Evolutionary conservation across 306 rosid genomes (phyloP).

Genomic region (Corylus avellana): DNA sequence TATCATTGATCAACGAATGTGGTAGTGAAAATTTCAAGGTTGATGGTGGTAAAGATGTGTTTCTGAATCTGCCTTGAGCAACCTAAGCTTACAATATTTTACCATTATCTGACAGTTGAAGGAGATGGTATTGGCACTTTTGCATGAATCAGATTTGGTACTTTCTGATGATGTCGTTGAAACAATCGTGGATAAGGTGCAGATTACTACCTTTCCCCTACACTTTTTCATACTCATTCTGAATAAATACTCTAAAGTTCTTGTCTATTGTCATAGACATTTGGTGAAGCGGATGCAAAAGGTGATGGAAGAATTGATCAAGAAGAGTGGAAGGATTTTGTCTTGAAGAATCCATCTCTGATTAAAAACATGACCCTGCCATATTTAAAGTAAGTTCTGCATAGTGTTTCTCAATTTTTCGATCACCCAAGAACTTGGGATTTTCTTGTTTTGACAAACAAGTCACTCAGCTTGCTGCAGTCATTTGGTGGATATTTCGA

Average conservation of each 20-base stretch:
- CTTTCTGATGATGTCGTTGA: slow-evolving; percentile 79
- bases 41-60: background rate
- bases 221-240: slow-evolving; percentile 10
- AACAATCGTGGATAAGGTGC: slow-evolving; percentile 81
- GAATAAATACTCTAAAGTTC: slow-evolving; percentile 11
- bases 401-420: slow-evolving; percentile 10
- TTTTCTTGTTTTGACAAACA: background rate
- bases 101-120: slow-evolving; percentile 56
- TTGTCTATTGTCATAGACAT: slow-evolving; percentile 52
- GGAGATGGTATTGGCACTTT: slow-evolving; percentile 86
- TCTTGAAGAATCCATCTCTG: slow-evolving; percentile 67
- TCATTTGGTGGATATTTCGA: background rate
- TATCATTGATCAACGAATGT: background rate
- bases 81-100: slow-evolving; percentile 12
- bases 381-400: slow-evolving; percentile 54
- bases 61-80: slow-evolving; percentile 1
- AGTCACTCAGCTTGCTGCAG: background rate
- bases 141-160: slow-evolving; percentile 74
- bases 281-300: slow-evolving; percentile 68
- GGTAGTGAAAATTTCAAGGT: slow-evolving; percentile 1
- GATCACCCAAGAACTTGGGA: slow-evolving; percentile 1
- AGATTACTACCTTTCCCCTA: background rate
- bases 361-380: slow-evolving; percentile 91
- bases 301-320: slow-evolving; percentile 86
- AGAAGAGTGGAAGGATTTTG: slow-evolving; percentile 94